These are phyloP conservation scores for Penicillium herquei DNA, from an alignment of 495 filamentous ascomycete species.

Conservation along the genomic window DNA sequence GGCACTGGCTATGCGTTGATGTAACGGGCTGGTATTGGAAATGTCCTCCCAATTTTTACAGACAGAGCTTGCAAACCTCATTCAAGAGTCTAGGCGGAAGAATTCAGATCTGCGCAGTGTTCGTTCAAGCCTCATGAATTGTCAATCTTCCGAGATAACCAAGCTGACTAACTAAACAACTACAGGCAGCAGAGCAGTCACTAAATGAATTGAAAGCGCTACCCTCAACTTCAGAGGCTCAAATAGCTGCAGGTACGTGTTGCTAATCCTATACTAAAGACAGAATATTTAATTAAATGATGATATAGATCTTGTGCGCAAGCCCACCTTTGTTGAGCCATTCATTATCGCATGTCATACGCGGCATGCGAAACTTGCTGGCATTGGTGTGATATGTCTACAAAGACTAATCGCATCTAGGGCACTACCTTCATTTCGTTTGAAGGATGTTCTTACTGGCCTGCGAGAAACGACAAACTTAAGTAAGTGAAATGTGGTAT, in stretches of 20 bases:
- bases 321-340: constrained; percentile 80
- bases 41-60: constrained; percentile 94
- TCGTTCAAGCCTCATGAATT: constrained; percentile 19
- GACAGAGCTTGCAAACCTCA: constrained; percentile 84
- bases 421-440: constrained; percentile 66
- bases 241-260: constrained; percentile 75
- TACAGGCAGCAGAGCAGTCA: constrained; percentile 88
- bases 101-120: constrained; percentile 85
- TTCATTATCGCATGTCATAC: constrained; percentile 91
- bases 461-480: constrained; percentile 74
- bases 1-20: constrained; percentile 38
- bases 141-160: neutral
- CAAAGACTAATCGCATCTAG: constrained; percentile 81
- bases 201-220: constrained; percentile 84
- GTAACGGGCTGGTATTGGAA: constrained; percentile 28
- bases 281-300: constrained; percentile 19
- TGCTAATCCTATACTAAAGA: neutral
- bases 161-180: constrained; percentile 19
- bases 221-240: constrained; percentile 72
- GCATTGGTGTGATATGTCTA: constrained; percentile 80
- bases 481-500: constrained; percentile 36
- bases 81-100: constrained; percentile 94
- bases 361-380: constrained; percentile 82
- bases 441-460: constrained; percentile 83
- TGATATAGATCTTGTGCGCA: constrained; percentile 72